Evolutionary conservation across 495 filamentous ascomycete genomes (phyloP), one percentile per base, ranked within the genome.

Genomic region (Immersiella caudata): DNA sequence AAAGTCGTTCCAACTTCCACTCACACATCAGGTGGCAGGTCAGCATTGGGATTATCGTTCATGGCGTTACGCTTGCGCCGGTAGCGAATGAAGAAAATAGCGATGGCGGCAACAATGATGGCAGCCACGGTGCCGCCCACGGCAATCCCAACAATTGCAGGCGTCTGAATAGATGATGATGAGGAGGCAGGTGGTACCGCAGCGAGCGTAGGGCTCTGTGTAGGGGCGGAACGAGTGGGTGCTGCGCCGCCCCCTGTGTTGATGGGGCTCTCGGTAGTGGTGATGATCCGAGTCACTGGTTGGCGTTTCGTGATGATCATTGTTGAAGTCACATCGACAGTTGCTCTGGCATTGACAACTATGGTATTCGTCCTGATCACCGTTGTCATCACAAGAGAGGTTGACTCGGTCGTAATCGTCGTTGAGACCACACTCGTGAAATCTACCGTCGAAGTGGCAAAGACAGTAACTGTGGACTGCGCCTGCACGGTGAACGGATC

Each of bases 261-360:
- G 64, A 69, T 51, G 26, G 65, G 56, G 29, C 21, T 59, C 25
- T 72, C 67, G 0, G 74, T 74, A n/a, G 68, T 73, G 52, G 72
- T 75, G 46, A 71, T 52, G 55, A 67, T 67, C 51, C 62, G 52
- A 57, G 59, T 70, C 0, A 60, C 27, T 2, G 74, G 73, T 2
- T 58, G 65, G 14, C 56, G 66, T 22, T 65, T 65, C 0, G 73
- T 75, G 57, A 74, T 65, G 2, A 74, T 76, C 12, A 78, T 27
- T n/a, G 71, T 78, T 33, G 74, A 76, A 3, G 74, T 78, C 9
- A 72, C 51, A 60, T 64, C 66, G 20, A 69, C 62, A 18, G 75
- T 77, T 8, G 70, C 63, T 49, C 67, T 54, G 40, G 75, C 73
- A 29, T 69, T 63, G 51, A 75, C 61, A 27, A 77, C 73, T 58